These are phyloP conservation scores for Neofusicoccum parvum DNA, from an alignment of 2,329 filamentous ascomycete genomes.

Conservation along the genomic window DNA sequence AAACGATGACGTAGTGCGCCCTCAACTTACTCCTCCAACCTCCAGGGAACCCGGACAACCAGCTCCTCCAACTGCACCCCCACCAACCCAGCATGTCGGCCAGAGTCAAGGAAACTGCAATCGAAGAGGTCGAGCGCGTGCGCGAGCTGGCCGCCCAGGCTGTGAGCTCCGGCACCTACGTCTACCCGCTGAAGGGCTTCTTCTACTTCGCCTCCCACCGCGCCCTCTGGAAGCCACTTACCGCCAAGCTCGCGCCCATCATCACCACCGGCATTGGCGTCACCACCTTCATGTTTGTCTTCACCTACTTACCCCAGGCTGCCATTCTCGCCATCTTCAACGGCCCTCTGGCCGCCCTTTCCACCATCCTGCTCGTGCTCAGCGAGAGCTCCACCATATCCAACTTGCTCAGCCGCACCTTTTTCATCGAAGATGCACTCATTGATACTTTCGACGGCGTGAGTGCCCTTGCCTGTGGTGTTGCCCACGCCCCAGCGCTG, in stretches of 20 bases:
- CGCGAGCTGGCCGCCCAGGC: slow-evolving; percentile 67
- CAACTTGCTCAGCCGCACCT: slow-evolving; percentile 64
- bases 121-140: slow-evolving; percentile 72
- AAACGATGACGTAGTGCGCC: slow-evolving; percentile 8
- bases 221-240: slow-evolving; percentile 61
- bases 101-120: slow-evolving; percentile 58
- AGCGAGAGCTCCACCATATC: slow-evolving; percentile 54
- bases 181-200: slow-evolving; percentile 78
- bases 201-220: slow-evolving; percentile 61
- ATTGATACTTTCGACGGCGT: slow-evolving; percentile 86
- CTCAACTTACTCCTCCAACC: background rate
- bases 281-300: slow-evolving; percentile 78
- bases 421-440: slow-evolving; percentile 78
- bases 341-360: slow-evolving; percentile 76
- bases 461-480: slow-evolving; percentile 7
- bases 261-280: slow-evolving; percentile 72
- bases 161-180: slow-evolving; percentile 73
- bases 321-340: slow-evolving; percentile 82
- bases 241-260: slow-evolving; percentile 61
- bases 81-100: slow-evolving; percentile 40
- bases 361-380: slow-evolving; percentile 67
- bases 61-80: background rate
- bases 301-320: slow-evolving; percentile 84
- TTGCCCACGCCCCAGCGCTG: background rate
- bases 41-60: background rate